Evolutionary conservation across 352 stramenopile genomes (phyloP).

Genomic region (Blastocystis sp.): DNA sequence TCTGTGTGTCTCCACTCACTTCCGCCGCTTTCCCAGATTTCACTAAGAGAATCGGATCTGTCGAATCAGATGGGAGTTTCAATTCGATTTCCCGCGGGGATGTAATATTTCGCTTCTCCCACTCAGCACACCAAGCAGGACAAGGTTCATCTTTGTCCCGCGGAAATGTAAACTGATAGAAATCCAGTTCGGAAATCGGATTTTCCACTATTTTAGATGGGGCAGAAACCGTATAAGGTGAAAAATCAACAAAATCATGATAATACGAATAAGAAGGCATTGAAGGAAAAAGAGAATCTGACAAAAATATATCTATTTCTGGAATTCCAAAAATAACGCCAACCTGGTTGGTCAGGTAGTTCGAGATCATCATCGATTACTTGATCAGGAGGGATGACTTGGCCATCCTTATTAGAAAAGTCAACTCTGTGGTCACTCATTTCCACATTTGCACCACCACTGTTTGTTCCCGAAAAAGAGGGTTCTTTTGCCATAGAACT

Average conservation of each 20-base stretch:
- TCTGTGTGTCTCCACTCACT: not conserved
- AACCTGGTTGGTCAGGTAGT: too few species aligned
- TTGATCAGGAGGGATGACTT: not conserved
- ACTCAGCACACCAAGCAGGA: not conserved
- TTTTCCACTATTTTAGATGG: not conserved
- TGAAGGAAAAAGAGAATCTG: slow-evolving; percentile 34
- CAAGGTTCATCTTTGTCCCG: not conserved
- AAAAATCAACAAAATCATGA: not conserved
- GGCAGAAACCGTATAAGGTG: not conserved
- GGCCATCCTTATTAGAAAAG: not conserved
- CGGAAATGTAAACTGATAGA: not conserved
- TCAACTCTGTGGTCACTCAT: not conserved
- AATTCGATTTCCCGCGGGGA: not conserved
- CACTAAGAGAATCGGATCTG: not conserved
- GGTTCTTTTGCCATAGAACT: not conserved
- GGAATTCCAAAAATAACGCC: too few species aligned
- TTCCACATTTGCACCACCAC: not conserved
- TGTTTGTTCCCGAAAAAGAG: too few species aligned
- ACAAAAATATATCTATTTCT: not conserved
- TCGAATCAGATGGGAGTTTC: not conserved
- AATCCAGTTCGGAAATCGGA: not conserved
- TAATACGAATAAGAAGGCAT: not conserved
- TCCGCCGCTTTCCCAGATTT: not conserved
- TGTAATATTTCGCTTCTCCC: not conserved
- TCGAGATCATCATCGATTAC: too few species aligned